Base-by-base conservation (phyloP, 495 filamentous ascomycete species). In the Aspergillus incahuasiensis region DNA sequence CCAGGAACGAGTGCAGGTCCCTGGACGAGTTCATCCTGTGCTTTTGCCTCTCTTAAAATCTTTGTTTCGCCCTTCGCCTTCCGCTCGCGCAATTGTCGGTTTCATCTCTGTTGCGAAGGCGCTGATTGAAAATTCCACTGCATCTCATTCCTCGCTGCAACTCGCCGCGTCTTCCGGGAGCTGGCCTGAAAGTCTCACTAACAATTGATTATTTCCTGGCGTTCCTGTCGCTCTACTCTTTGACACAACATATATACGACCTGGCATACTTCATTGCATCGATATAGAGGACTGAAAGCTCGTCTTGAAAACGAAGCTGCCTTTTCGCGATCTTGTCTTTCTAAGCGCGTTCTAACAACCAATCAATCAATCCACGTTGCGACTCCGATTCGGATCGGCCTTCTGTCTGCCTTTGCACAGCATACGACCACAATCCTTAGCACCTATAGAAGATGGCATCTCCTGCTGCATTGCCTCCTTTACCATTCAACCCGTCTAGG, bases 401-500 rank as follows among this genome's bases (percentile, higher is more conserved):
- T 22, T 49, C 47, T 20, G 4, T 28, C 30, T 30, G 4, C 47
- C 18, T 22, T 49, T 8, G 25, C 25, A 28, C 8, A 28, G 32
- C 47, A 46, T 44, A 48, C 35, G 9, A 48, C 16, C 18, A 18
- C 30, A 15, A 18, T 19, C 47, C 34, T 48, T 25, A 48, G n/a
- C 18, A 38, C 16, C 39, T 20, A 48, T 9, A 40, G 51, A 42
- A 70, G 12, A 76, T 74, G 72, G 64, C 67, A n/a, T 71, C 73
- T 22, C 73, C 73, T 0, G 62, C 69, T 47, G 69, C 73, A 44
- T 57, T 76, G 25, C 73, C 74, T 9, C 72, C 73, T 11, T 57
- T 78, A 21, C 75, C 77, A 15, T 79, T 80, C 63, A 77, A 79
- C 64, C 74, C 76, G 24, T 63, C 64, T n/a, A 65, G 74, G 55